Base-by-base conservation (phyloP, 177 flowering plant genomes). In the Vitis hybrid region DNA sequence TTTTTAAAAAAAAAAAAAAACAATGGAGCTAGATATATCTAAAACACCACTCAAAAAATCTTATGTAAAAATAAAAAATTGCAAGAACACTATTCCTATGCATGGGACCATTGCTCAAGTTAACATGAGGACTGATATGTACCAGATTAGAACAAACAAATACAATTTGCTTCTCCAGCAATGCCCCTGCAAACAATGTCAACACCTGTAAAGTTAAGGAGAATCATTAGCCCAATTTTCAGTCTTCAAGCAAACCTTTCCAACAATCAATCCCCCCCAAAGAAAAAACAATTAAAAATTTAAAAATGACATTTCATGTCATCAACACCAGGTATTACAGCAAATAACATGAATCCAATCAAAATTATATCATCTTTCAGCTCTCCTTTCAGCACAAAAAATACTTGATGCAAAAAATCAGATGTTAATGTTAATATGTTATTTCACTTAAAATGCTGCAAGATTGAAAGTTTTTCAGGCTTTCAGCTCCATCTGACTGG, bases 71-170 rank as follows among this genome's bases (percentile, higher is more conserved):
- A 39, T 39, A 39, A 39, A 39, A 26, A 14, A 16, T 53, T 15
- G 4, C 7, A 16, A 53, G 16, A 12, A 59, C 16, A 65, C 8
- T 10, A 50, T 14, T 65, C 19, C 3, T 51, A 34, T 29, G 8
- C 59, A 52, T 16, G 16, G 58, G 19, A 16, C 39, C 19, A 20
- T 22, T 7, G 19, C 58, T 58, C 31, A 22, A 60, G 49, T 48
- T 5, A 50, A 61, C 19, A 11, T 34, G 54, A 73, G 52, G 13
- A 13, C 48, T 26, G 13, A 26, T 22, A 74, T 79, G 8, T 82
- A 95, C 99, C 98, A 95, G 81, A 82, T 95, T 95, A 56, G 99
- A 91, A 80, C 97, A 91, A 53, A 89, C 83, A 58, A 93, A 70
- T 61, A 90, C 89, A 73, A 90, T 87, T 80, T 95, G 99, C 80